Evolutionary conservation across 2,329 filamentous ascomycete genomes (phyloP), one percentile per base, ranked within the genome.

Genomic region (Fusarium sacchari): DNA sequence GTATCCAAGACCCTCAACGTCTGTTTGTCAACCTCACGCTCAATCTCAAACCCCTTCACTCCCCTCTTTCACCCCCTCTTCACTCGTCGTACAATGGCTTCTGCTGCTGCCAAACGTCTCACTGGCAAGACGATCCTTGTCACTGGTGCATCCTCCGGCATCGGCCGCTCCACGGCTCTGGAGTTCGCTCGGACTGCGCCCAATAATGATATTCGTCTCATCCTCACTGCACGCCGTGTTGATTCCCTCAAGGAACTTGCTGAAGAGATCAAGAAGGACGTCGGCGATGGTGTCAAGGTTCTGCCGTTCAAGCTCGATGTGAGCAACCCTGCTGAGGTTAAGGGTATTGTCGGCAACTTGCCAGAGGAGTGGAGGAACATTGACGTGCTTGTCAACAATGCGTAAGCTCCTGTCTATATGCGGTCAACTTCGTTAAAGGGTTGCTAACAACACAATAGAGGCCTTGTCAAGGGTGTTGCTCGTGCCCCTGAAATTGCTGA

Each of bases 311-410:
- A 94, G 85, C 88, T 98, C 60, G 96, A 99, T 81, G 92, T 99
- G 61, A 95, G 93, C 85, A 92, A 93, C 66, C 87, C 93, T 0
- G 89, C 91, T 7, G 91, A 96, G 79, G 88, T 98, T 8, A 87
- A 88, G 59, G 84, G 83, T 44, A 96, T 98, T 79, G 91, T 98
- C 18, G 84, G 83, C 4, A 88, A 86, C 44, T 83, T 98, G 77
- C 95, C 96, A 0, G 89, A 91, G 69, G 95, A 95, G 80, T 98
- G 94, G 85, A 90, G 89, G 81, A 90, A 94, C 32, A 93, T 98
- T 73, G 90, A 98, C 81, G 88, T 98, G 6, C 84, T 99, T 67
- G 94, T 99, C 32, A 99, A 99, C 85, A 98, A 98, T 87, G 96
- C 96, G 94, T 97, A 83, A 81, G 92, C 86, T 26, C 17, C 20